Conservation (phyloP, 208 protist species). For the Leishmania aethiopica region DNA sequence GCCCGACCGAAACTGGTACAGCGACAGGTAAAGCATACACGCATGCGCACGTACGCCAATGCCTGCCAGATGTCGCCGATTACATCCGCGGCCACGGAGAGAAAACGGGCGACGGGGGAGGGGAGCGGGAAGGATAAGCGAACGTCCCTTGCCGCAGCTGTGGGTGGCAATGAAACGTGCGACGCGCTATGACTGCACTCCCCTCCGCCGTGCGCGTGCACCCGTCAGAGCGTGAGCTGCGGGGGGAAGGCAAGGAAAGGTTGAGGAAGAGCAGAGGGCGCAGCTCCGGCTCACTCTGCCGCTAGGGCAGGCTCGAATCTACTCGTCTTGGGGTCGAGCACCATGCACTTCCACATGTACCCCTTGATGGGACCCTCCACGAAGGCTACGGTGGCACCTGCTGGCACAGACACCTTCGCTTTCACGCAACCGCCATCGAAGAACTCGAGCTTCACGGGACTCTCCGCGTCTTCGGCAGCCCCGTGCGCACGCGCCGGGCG, state of each 20-base stretch:
- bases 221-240: neutral
- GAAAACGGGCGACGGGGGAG: neutral
- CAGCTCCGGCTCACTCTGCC: neutral
- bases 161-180: neutral
- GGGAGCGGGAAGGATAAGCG: neutral
- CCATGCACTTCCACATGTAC: constrained; percentile 47
- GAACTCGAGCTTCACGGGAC: constrained; percentile 8
- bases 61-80: neutral
- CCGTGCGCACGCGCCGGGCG: constrained; percentile 12
- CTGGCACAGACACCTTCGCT: constrained; percentile 22
- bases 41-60: neutral
- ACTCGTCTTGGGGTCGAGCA: constrained; percentile 25
- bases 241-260: neutral
- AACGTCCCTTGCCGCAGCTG: neutral
- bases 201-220: too few species aligned
- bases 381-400: constrained; percentile 32
- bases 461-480: neutral
- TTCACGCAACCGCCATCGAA: constrained; percentile 15
- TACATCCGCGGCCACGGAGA: neutral
- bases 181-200: neutral
- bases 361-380: constrained; percentile 40
- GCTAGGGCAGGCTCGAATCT: constrained; percentile 26
- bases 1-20: neutral
- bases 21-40: neutral
- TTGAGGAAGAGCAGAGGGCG: neutral